Conservation (phyloP, 148 eudicot genomes). For the Vaccinium macrocarpon region DNA sequence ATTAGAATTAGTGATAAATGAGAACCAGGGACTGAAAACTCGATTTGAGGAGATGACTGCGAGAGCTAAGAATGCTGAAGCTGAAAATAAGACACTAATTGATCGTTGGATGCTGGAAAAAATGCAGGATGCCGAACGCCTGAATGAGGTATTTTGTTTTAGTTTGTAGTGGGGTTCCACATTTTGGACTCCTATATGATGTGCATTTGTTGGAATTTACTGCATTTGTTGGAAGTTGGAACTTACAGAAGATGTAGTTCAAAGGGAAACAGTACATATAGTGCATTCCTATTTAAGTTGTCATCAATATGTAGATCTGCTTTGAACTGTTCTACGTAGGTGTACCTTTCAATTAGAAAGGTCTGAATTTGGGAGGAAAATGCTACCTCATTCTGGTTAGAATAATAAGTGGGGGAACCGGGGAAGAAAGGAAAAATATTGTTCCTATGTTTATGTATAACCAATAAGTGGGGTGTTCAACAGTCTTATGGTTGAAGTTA, state of each 20-base stretch:
- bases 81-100: constrained; percentile 74
- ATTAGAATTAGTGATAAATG: constrained; percentile 62
- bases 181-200: neutral
- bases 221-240: neutral
- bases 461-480: neutral
- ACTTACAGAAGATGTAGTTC: neutral
- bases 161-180: neutral
- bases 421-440: neutral
- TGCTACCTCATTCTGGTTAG: neutral
- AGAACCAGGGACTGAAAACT: constrained; percentile 59
- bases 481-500: neutral
- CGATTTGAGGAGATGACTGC: constrained; percentile 61
- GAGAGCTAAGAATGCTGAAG: constrained; percentile 65
- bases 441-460: neutral
- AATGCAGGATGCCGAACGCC: constrained; percentile 94
- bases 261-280: neutral
- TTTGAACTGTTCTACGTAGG: neutral
- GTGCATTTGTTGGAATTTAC: neutral
- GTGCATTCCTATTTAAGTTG: neutral
- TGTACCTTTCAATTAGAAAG: neutral
- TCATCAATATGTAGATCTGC: neutral
- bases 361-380: neutral
- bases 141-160: constrained; percentile 67
- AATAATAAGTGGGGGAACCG: neutral
- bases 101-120: constrained; percentile 94